Conservation (phyloP, 805 yeast genomes). For the Alloascoidea africana region DNA sequence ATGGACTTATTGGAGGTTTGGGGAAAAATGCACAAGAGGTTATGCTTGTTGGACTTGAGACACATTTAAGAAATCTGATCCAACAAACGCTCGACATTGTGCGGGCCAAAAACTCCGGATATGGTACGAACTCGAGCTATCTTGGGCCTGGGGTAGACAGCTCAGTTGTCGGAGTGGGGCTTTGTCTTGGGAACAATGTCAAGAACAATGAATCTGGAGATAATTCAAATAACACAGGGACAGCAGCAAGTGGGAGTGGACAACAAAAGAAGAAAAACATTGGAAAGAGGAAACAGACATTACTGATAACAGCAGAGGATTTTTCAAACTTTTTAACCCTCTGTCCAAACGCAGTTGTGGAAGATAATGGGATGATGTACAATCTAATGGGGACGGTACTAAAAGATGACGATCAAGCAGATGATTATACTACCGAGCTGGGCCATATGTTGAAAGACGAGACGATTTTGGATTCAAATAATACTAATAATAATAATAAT, state of each 20-base stretch:
- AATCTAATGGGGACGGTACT: background rate
- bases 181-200: too few species aligned
- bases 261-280: background rate
- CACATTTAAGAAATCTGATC: conserved; percentile 57
- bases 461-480: too few species aligned
- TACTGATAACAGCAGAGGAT: background rate
- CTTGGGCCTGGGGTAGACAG: background rate
- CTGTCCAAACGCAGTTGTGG: background rate
- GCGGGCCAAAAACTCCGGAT: conserved; percentile 15
- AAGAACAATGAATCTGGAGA: background rate
- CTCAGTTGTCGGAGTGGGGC: too few species aligned
- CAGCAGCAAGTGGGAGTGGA: too few species aligned
- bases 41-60: conserved; percentile 65
- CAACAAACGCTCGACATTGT: conserved; percentile 65
- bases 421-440: too few species aligned
- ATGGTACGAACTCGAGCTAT: background rate
- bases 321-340: background rate
- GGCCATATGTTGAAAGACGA: too few species aligned
- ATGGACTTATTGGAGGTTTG: conserved; percentile 76
- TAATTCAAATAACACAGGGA: too few species aligned
- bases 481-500: too few species aligned
- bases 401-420: conserved; percentile 1
- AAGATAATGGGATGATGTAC: background rate
- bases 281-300: background rate
- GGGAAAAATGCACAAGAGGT: conserved; percentile 68